These are phyloP conservation scores for Berberis thunbergii DNA, from an alignment of 164 flowering plant genomes.

Conservation along the genomic window DNA sequence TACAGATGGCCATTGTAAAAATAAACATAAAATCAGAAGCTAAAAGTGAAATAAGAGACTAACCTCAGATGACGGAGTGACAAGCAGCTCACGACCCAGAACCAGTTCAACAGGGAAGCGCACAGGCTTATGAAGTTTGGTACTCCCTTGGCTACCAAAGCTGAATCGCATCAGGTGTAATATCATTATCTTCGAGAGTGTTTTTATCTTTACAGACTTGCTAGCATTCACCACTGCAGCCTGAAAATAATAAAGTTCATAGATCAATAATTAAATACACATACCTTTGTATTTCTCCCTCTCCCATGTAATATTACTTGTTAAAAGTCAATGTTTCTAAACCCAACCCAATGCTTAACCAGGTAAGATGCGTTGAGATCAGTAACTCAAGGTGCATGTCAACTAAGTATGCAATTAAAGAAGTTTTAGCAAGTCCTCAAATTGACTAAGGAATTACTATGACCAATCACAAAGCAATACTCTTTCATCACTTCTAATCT, in stretches of 20 bases:
- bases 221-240: constrained; percentile 57
- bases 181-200: constrained; percentile 82
- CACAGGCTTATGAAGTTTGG: constrained; percentile 77
- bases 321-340: neutral
- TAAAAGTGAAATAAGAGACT: neutral
- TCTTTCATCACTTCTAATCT: too few species aligned
- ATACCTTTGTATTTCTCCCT: too few species aligned
- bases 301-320: too few species aligned
- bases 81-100: constrained; percentile 68
- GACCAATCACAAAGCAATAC: too few species aligned
- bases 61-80: constrained; percentile 67
- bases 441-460: too few species aligned
- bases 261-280: too few species aligned
- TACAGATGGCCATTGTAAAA: neutral
- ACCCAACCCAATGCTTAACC: neutral
- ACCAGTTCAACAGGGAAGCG: constrained; percentile 76
- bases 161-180: constrained; percentile 94
- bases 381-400: too few species aligned
- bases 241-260: constrained; percentile 10
- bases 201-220: constrained; percentile 69
- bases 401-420: too few species aligned
- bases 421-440: too few species aligned
- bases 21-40: neutral
- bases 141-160: constrained; percentile 84
- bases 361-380: too few species aligned